Base-by-base conservation (phyloP, 495 filamentous ascomycete species). In the Chaetomium cochliodes region DNA sequence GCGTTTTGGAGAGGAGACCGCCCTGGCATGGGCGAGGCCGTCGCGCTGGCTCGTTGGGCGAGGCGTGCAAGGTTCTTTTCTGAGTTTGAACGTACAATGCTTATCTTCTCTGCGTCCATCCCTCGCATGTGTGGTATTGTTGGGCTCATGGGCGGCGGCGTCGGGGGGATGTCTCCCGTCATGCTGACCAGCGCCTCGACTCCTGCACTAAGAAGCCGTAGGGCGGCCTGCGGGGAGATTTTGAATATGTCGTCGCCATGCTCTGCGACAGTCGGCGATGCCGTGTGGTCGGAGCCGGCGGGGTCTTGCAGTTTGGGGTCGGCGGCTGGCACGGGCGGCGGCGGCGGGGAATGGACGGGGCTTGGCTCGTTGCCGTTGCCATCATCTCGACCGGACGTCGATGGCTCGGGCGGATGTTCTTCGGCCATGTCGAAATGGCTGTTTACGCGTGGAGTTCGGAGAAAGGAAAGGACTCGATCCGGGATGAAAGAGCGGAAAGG, bases 81-180 rank as follows among this genome's bases (percentile, higher is more conserved):
- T 25, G 81, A 84, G 69, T 82, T 79, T 11, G 80, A 83, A 63
- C 77, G 81, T 65, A 77, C 76, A 55, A 84, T 83, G 56, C 79
- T 84, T 60, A 85, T 84, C 68, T 85, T 85, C 65, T 87, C 83
- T 3, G 78, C 80, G 67, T 84, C 83, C 76, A 81, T 78, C 65
- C 79, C 80, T 65, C 76, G 79, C 79, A 86, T 81, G 64, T 85
- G 84, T 28, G 90, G 88, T 25, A 87, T 84, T 13, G 76, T 81
- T 7, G 85, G 83, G 30, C 79, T 83, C 26, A 78, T 81, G 15
- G 86, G 78, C 18, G 89, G 89, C 26, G 88, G 89, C 4, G 90
- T 93, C 33, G 89, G 86, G 15, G 90, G 87, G 30, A 90, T 77
- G 70, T 93, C 87, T 54, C 89, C 90, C 46, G 87, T 90, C 51